Evolutionary conservation across 345 rosid genomes (phyloP).

Genomic region (Boechera retrofracta): DNA sequence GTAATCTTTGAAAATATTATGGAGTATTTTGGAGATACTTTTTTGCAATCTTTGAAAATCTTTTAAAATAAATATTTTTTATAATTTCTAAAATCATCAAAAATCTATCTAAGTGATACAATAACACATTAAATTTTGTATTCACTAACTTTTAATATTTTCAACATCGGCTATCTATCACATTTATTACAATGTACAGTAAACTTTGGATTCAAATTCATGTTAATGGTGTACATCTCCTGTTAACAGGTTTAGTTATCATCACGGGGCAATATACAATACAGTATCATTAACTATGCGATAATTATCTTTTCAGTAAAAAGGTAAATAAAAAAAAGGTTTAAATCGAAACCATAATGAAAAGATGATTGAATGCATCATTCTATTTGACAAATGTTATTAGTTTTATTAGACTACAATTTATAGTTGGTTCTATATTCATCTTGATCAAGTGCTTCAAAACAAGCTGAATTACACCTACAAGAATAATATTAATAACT

Average conservation of each 20-base stretch:
- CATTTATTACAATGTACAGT: neutral
- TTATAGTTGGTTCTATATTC: constrained; percentile 6
- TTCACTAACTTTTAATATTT: neutral
- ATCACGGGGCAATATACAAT: neutral
- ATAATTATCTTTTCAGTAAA: neutral
- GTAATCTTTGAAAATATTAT: no score
- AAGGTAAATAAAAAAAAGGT: neutral
- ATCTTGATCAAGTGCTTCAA: neutral
- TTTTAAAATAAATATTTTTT: no score
- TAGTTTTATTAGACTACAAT: neutral
- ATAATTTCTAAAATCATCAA: no score
- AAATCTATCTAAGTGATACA: no score
- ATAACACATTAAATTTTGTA: neutral
- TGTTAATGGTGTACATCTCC: neutral
- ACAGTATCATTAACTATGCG: neutral
- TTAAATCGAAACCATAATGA: neutral
- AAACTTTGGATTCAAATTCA: neutral
- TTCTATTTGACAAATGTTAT: neutral
- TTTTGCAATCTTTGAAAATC: no score
- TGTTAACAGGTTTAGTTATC: neutral
- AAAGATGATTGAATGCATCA: neutral
- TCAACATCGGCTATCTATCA: neutral
- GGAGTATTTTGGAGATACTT: no score
- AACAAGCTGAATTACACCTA: neutral
- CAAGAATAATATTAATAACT: neutral